Conservation (phyloP, 2,329 filamentous ascomycete genomes). For the Cladophialophora bantiana region DNA sequence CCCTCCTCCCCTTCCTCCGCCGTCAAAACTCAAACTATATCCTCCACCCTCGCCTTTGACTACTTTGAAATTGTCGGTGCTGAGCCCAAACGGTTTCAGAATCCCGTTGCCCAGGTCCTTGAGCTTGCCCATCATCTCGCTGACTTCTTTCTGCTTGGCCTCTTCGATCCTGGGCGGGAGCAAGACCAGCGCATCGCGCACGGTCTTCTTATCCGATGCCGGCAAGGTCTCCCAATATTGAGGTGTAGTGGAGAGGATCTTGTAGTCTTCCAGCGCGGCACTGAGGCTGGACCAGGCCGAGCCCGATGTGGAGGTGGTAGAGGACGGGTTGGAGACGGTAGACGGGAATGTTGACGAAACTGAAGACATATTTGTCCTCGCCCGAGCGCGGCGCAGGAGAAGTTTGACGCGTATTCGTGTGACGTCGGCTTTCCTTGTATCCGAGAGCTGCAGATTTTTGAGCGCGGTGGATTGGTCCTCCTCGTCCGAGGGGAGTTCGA, state of each 20-base stretch:
- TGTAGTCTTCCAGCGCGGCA: conserved; percentile 82
- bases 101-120: conserved; percentile 92
- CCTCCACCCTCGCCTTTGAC: conserved; percentile 87
- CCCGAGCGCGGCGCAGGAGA: conserved; percentile 78
- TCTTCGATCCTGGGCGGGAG: conserved; percentile 74
- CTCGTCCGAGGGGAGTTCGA: conserved; percentile 58
- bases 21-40: conserved; percentile 87
- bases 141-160: conserved; percentile 86
- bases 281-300: conserved; percentile 80
- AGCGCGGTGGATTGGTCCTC: conserved; percentile 50
- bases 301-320: background rate
- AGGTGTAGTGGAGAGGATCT: conserved; percentile 49
- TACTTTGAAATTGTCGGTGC: conserved; percentile 94
- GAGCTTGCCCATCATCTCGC: conserved; percentile 96
- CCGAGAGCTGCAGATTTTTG: conserved; percentile 51
- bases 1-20: conserved; percentile 16
- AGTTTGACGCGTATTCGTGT: conserved; percentile 81
- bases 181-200: conserved; percentile 68
- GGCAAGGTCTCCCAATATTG: conserved; percentile 62
- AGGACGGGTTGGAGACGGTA: background rate
- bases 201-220: conserved; percentile 69
- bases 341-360: background rate
- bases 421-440: conserved; percentile 67
- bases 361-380: conserved; percentile 66
- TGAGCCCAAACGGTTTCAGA: conserved; percentile 89